These are phyloP conservation scores for Candida labiduridarum DNA, from an alignment of 1,139 yeast genomes.

Conservation along the genomic window DNA sequence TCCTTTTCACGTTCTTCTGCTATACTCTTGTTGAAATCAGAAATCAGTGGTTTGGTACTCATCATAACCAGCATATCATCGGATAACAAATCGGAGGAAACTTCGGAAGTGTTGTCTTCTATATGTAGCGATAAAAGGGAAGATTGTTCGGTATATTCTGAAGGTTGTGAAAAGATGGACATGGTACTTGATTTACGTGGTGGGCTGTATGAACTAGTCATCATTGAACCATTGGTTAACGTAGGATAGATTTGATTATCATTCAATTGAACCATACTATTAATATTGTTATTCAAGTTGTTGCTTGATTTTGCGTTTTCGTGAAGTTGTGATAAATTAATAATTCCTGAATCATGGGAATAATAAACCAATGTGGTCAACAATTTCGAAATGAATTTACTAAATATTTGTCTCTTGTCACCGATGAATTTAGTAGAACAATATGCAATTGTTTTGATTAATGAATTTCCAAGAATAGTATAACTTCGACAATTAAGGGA, in stretches of 20 bases:
- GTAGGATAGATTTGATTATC: not conserved
- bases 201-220: not conserved
- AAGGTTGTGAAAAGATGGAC: conserved; percentile 5
- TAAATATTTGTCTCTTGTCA: conserved; percentile 16
- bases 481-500: conserved; percentile 19
- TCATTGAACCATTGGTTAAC: conserved; percentile 5
- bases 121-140: conserved; percentile 9
- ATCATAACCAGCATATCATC: not conserved
- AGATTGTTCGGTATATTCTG: conserved; percentile 9
- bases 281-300: not conserved
- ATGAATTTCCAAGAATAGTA: conserved; percentile 24
- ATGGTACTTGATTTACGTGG: conserved; percentile 5
- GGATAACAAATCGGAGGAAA: not conserved
- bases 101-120: conserved; percentile 10
- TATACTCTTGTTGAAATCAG: conserved; percentile 9
- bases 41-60: not conserved
- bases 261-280: not conserved
- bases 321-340: not conserved
- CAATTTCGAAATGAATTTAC: conserved; percentile 20
- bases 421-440: conserved; percentile 12
- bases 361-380: conserved; percentile 19
- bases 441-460: conserved; percentile 18
- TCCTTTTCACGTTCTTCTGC: conserved; percentile 2
- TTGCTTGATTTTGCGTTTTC: not conserved
- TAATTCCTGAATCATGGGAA: conserved; percentile 13